Conservation (phyloP, 78 protist genomes). For the Pigoraptor vietnamica region DNA sequence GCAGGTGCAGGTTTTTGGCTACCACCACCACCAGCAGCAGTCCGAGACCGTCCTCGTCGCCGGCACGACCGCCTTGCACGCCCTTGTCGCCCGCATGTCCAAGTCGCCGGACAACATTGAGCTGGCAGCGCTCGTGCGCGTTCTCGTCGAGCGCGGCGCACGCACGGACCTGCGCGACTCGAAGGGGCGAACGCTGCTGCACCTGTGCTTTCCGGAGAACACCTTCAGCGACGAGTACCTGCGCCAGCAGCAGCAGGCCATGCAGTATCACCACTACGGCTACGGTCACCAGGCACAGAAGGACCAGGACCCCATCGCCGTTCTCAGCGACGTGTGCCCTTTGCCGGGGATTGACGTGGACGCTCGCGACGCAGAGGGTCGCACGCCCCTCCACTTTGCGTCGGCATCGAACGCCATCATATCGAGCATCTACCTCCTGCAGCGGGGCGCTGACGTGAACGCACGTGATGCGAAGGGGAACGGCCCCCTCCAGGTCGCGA, state of each 20-base stretch:
- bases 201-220: background rate
- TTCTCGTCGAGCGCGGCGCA: background rate
- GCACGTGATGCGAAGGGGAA: constrained; percentile 5
- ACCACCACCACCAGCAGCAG: no score
- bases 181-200: background rate
- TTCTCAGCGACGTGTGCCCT: background rate
- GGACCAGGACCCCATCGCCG: background rate
- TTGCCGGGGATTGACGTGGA: background rate
- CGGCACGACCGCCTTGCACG: no score
- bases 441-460: background rate
- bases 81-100: no score
- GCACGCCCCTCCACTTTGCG: constrained; percentile 26
- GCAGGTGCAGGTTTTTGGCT: no score
- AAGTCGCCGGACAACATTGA: background rate
- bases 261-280: no score
- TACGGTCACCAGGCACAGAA: background rate
- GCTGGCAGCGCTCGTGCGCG: background rate
- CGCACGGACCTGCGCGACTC: background rate
- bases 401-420: background rate
- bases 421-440: constrained; percentile 4
- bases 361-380: background rate
- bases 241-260: no score
- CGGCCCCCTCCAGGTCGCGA: constrained; percentile 21
- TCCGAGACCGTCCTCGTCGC: no score
- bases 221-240: no score